A percentile compares a stretch with the other conserved stretches of the same genome.
Evolutionary conservation across 169 alveolate species (phyloP).

Genomic region (Cryptosporidium ryanae): DNA sequence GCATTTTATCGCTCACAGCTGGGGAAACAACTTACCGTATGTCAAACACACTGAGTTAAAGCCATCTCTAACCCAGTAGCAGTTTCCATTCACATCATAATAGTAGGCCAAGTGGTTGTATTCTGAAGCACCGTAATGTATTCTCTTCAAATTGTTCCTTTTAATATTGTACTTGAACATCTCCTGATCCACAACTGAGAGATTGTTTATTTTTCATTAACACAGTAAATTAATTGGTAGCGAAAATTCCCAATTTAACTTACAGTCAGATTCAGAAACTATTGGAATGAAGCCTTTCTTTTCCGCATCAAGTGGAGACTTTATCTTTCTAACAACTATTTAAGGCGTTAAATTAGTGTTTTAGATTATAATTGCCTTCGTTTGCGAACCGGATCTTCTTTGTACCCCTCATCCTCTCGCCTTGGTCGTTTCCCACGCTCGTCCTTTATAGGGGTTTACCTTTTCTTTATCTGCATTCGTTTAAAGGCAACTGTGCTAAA

Average conservation of each 20-base stretch:
- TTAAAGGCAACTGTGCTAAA: too few species aligned
- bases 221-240: background rate
- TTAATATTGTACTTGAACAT: slow-evolving; percentile 6
- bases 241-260: background rate
- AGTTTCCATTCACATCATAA: slow-evolving; percentile 65
- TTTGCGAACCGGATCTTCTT: too few species aligned
- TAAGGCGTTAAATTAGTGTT: background rate
- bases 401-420: too few species aligned
- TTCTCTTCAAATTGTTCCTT: slow-evolving; percentile 44
- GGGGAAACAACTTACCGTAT: slow-evolving; percentile 8
- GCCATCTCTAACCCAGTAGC: slow-evolving; percentile 48
- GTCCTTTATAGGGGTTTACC: too few species aligned
- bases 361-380: background rate
- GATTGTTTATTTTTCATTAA: background rate
- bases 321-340: slow-evolving; percentile 29
- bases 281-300: slow-evolving; percentile 2
- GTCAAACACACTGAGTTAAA: slow-evolving; percentile 20
- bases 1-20: too few species aligned
- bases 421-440: too few species aligned
- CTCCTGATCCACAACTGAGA: slow-evolving; percentile 10
- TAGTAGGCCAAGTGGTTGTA: slow-evolving; percentile 29
- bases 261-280: slow-evolving; percentile 19
- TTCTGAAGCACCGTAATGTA: slow-evolving; percentile 40
- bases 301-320: slow-evolving; percentile 52
- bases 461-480: too few species aligned